Conservation (phyloP, 352 stramenopile species). For the Globisporangium viniferum region DNA sequence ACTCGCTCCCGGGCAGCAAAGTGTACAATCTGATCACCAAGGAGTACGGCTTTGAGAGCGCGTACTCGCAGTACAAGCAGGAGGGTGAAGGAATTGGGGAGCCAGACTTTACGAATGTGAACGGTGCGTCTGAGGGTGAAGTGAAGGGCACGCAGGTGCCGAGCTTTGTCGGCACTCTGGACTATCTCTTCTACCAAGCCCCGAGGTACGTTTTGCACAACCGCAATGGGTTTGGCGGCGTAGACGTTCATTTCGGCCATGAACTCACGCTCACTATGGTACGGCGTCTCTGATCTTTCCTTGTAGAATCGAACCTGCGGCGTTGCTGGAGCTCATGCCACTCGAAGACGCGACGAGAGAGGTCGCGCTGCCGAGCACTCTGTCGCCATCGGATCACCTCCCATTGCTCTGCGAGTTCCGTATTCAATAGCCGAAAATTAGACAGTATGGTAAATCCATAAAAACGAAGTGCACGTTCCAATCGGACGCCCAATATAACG, state of each 20-base stretch:
- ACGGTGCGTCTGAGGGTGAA: slow-evolving; percentile 28
- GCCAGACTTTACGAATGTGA: slow-evolving; percentile 77
- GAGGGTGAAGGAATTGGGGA: slow-evolving; percentile 17
- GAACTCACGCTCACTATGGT: background rate
- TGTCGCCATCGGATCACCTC: slow-evolving; percentile 76
- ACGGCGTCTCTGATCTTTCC: background rate
- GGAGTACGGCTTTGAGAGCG: slow-evolving; percentile 39
- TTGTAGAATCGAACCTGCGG: slow-evolving; percentile 33
- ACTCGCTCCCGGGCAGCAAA: slow-evolving; percentile 72
- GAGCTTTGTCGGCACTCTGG: slow-evolving; percentile 71
- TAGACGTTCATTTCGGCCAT: background rate
- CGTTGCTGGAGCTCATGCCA: slow-evolving; percentile 75
- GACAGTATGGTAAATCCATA: background rate
- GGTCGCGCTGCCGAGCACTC: slow-evolving; percentile 55
- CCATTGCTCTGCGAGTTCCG: slow-evolving; percentile 68
- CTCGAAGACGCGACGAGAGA: slow-evolving; percentile 54
- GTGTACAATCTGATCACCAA: slow-evolving; percentile 64
- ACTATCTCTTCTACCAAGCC: slow-evolving; percentile 82
- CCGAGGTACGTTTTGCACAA: slow-evolving; percentile 25
- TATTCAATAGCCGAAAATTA: slow-evolving; percentile 3
- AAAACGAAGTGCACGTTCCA: background rate
- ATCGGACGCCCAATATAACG: background rate
- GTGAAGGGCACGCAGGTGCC: slow-evolving; percentile 34
- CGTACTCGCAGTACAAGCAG: slow-evolving; percentile 49
- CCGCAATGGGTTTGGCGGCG: background rate